These are phyloP conservation scores for Pseudonitzschia multiseries DNA, from an alignment of 108 stramenopile genomes.

Conservation along the genomic window DNA sequence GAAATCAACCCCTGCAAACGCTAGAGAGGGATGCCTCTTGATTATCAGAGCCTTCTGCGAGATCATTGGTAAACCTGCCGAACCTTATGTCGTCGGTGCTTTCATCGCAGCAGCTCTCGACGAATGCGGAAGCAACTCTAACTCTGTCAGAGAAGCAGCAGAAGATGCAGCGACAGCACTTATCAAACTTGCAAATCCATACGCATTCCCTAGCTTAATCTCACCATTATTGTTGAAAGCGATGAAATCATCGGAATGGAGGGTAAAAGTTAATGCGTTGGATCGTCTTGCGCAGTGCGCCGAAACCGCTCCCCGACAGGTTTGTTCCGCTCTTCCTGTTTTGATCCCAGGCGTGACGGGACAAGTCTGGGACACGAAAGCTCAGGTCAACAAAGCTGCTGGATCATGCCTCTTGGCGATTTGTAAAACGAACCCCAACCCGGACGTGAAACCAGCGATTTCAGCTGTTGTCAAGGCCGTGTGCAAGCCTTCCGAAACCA, in stretches of 20 bases:
- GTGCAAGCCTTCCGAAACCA: slow-evolving; percentile 86
- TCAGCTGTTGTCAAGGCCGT: slow-evolving; percentile 90
- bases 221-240: slow-evolving; percentile 77
- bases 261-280: slow-evolving; percentile 77
- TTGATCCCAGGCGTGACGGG: slow-evolving; percentile 82
- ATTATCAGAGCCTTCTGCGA: slow-evolving; percentile 82
- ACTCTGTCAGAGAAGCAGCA: slow-evolving; percentile 74
- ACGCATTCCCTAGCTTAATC: slow-evolving; percentile 62
- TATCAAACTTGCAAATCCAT: slow-evolving; percentile 62
- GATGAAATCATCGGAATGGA: slow-evolving; percentile 77
- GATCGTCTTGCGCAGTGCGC: slow-evolving; percentile 73
- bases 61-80: slow-evolving; percentile 55
- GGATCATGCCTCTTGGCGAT: slow-evolving; percentile 63
- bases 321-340: slow-evolving; percentile 73
- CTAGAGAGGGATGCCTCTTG: slow-evolving; percentile 77
- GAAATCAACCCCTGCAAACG: slow-evolving; percentile 74
- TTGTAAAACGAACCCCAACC: slow-evolving; percentile 84
- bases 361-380: slow-evolving; percentile 93
- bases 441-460: slow-evolving; percentile 82
- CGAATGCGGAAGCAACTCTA: slow-evolving; percentile 71
- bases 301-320: slow-evolving; percentile 53
- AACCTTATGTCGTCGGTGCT: slow-evolving; percentile 80
- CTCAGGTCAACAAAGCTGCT: slow-evolving; percentile 91
- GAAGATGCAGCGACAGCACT: slow-evolving; percentile 72
- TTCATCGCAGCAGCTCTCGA: slow-evolving; percentile 82